These are phyloP conservation scores for Primulina huaijiensis DNA, from an alignment of 257 asterid genomes.

Conservation along the genomic window DNA sequence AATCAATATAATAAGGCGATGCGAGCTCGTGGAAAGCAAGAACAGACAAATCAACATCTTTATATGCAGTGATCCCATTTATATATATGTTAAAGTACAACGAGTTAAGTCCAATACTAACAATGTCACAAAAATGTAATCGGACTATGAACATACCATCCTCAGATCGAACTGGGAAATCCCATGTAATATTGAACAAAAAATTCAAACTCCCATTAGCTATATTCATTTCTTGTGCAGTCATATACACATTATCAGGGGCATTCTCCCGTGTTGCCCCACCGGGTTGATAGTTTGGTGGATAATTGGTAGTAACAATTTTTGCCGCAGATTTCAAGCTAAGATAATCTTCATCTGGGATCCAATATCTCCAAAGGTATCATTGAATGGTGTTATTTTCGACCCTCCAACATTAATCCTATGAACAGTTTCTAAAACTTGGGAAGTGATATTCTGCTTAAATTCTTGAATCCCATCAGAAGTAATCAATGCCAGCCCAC, in stretches of 20 bases:
- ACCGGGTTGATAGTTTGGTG: constrained; percentile 59
- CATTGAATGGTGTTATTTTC: constrained; percentile 73
- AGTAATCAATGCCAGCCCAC: constrained; percentile 42
- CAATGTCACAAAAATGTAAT: constrained; percentile 71
- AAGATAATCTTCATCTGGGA: constrained; percentile 66
- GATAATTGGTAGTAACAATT: constrained; percentile 41
- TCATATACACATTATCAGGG: constrained; percentile 72
- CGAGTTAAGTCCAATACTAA: constrained; percentile 49
- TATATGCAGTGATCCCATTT: constrained; percentile 54
- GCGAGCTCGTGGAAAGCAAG: constrained; percentile 58
- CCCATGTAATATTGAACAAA: constrained; percentile 68
- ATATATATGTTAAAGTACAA: constrained; percentile 63
- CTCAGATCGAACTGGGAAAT: constrained; percentile 43
- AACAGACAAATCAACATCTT: constrained; percentile 63
- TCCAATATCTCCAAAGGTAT: constrained; percentile 82
- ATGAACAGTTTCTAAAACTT: constrained; percentile 62
- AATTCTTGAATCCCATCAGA: constrained; percentile 52
- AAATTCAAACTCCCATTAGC: constrained; percentile 36
- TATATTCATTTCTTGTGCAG: constrained; percentile 69
- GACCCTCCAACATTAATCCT: constrained; percentile 81
- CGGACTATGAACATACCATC: constrained; percentile 48
- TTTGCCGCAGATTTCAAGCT: constrained; percentile 69
- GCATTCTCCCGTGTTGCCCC: constrained; percentile 68
- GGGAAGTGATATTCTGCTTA: constrained; percentile 56
- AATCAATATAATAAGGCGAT: constrained; percentile 63